A percentile compares a stretch with the other conserved stretches of the same genome.
Evolutionary conservation across 768 basidiomycete genomes (phyloP).

Genomic region (Leucocoprinus sp.): DNA sequence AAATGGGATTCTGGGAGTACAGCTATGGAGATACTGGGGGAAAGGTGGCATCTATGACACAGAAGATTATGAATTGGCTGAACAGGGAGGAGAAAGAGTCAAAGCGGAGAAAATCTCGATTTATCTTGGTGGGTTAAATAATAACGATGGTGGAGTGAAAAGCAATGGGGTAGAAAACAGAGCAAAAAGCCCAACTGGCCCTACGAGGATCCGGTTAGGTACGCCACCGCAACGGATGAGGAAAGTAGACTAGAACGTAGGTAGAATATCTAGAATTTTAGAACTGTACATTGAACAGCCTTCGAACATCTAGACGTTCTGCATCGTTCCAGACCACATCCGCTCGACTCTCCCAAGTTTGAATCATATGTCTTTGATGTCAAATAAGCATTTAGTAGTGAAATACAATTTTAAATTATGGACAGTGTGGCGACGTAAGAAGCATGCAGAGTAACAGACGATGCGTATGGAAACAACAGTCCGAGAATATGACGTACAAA

Average conservation of each 20-base stretch:
- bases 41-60: constrained; percentile 26
- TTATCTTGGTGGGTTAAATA: constrained; percentile 2
- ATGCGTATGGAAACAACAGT: neutral
- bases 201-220: constrained; percentile 9
- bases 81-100: neutral
- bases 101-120: constrained; percentile 7
- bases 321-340: too few relatives aligned
- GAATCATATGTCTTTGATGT: neutral
- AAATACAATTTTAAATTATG: constrained; percentile 1
- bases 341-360: too few relatives aligned
- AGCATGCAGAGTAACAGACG: neutral
- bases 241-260: constrained; percentile 5
- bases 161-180: neutral
- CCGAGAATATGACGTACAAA: neutral
- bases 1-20: constrained; percentile 72
- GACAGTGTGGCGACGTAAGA: neutral
- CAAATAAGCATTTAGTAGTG: neutral
- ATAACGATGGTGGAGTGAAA: neutral
- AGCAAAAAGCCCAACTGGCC: neutral
- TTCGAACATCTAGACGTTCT: too few relatives aligned
- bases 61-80: constrained; percentile 10
- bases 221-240: constrained; percentile 5
- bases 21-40: constrained; percentile 83
- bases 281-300: too few relatives aligned
- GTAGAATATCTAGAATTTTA: too few relatives aligned